Percentiles rank a stretch among this genome's conserved stretches.
Evolutionary conservation across 176 grass and related monocot species (phyloP).

Genomic region (Musa schizocarpa): DNA sequence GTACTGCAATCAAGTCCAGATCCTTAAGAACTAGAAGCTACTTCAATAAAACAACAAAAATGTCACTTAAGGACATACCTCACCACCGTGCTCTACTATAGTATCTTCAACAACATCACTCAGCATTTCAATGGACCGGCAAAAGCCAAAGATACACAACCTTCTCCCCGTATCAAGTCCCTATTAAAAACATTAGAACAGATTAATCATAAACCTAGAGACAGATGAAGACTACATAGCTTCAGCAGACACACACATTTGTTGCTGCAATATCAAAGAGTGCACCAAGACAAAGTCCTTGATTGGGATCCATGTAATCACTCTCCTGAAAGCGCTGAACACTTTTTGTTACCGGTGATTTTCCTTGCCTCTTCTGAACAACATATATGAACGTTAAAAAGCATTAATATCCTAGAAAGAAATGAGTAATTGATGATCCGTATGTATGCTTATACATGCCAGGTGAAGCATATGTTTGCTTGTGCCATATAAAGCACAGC

Average conservation of each 20-base stretch:
- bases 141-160: slow-evolving; percentile 93
- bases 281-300: slow-evolving; percentile 88
- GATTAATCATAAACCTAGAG: slow-evolving; percentile 15
- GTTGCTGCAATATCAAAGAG: slow-evolving; percentile 96
- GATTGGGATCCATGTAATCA: slow-evolving; percentile 88
- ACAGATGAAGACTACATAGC: neutral
- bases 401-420: neutral
- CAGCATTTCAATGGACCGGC: slow-evolving; percentile 93
- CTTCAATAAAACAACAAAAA: neutral
- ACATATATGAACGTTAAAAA: slow-evolving; percentile 4
- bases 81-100: slow-evolving; percentile 85
- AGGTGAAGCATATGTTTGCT: neutral
- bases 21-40: neutral
- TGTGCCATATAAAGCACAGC: neutral
- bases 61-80: slow-evolving; percentile 35
- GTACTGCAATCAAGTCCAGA: neutral
- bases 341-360: slow-evolving; percentile 33
- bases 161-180: slow-evolving; percentile 87
- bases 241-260: slow-evolving; percentile 41
- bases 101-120: slow-evolving; percentile 94
- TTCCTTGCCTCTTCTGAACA: slow-evolving; percentile 64
- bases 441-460: neutral
- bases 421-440: neutral
- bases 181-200: slow-evolving; percentile 32
- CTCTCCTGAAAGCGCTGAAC: slow-evolving; percentile 62